phyloP scores from a whole-genome alignment of 2,329 filamentous ascomycete species.

The Microsporum ferrugineum region DNA sequence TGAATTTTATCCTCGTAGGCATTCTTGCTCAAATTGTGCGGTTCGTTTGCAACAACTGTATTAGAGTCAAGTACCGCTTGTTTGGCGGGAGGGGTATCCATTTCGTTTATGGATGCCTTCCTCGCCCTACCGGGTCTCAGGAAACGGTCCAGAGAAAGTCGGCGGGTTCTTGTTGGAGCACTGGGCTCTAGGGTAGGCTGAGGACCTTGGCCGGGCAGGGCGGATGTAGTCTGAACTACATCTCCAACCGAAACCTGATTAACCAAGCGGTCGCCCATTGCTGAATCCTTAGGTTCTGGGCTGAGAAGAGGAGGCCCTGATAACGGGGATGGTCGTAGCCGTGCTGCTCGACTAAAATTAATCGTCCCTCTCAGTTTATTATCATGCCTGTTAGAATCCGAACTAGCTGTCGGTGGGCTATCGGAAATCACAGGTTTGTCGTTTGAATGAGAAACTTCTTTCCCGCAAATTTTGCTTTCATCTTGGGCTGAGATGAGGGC shows the following conservation, averaged over 20 bases:
- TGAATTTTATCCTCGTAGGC: no score
- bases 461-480: not conserved
- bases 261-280: not conserved
- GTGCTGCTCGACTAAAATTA: conserved; percentile 1
- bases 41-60: no score
- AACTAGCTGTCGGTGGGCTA: not conserved
- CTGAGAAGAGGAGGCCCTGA: not conserved
- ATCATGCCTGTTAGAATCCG: not conserved
- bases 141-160: conserved; percentile 8
- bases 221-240: not conserved
- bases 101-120: not conserved
- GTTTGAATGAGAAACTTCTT: not conserved
- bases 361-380: not conserved
- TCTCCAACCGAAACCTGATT: not conserved
- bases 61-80: not conserved
- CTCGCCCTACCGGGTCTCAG: conserved; percentile 9
- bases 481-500: not conserved
- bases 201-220: not conserved
- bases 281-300: not conserved
- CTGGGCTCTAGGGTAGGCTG: not conserved
- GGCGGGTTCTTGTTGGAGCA: not conserved
- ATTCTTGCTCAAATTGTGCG: not conserved
- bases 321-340: not conserved
- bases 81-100: not conserved
- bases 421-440: not conserved